Percentiles rank a stretch among this genome's conserved stretches.
Conservation (phyloP, 2,329 filamentous ascomycete species). For the Macrophomina pseudophaseolina region DNA sequence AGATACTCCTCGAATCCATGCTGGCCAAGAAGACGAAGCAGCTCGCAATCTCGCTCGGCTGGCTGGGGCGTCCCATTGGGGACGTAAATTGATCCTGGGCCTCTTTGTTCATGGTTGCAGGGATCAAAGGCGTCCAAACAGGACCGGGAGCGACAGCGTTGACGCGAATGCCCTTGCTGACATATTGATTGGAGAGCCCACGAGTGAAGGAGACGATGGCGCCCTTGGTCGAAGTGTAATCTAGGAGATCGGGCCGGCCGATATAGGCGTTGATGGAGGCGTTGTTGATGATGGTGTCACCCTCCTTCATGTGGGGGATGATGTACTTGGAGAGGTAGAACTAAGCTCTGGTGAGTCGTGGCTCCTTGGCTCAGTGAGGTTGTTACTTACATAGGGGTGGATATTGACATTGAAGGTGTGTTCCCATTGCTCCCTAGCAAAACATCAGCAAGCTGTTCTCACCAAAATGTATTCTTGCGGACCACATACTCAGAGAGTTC, state of each 20-base stretch:
- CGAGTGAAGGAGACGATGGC: slow-evolving; percentile 81
- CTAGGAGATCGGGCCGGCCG: slow-evolving; percentile 77
- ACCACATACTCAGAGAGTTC: slow-evolving; percentile 69
- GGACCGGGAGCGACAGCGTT: slow-evolving; percentile 77
- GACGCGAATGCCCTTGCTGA: slow-evolving; percentile 74
- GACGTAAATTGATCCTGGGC: slow-evolving; percentile 74
- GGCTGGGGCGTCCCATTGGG: slow-evolving; percentile 77
- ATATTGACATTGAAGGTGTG: slow-evolving; percentile 84
- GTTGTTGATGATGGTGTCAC: slow-evolving; percentile 83
- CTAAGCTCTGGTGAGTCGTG: background rate
- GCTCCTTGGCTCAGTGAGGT: background rate
- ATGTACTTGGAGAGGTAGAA: slow-evolving; percentile 82
- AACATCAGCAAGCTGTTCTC: slow-evolving; percentile 28
- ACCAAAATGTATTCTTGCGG: background rate
- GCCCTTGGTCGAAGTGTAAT: slow-evolving; percentile 81
- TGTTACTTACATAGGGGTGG: slow-evolving; percentile 61
- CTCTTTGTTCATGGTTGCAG: slow-evolving; percentile 71
- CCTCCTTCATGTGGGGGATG: slow-evolving; percentile 75
- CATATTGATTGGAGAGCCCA: slow-evolving; percentile 75
- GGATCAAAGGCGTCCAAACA: slow-evolving; percentile 56
- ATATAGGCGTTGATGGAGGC: slow-evolving; percentile 84
- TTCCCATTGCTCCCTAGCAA: slow-evolving; percentile 72
- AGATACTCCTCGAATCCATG: slow-evolving; percentile 73
- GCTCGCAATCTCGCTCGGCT: slow-evolving; percentile 81
- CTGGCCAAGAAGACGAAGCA: slow-evolving; percentile 83